phyloP scores from a whole-genome alignment of 495 filamentous ascomycete species.

The Gamarada debralockiae region DNA sequence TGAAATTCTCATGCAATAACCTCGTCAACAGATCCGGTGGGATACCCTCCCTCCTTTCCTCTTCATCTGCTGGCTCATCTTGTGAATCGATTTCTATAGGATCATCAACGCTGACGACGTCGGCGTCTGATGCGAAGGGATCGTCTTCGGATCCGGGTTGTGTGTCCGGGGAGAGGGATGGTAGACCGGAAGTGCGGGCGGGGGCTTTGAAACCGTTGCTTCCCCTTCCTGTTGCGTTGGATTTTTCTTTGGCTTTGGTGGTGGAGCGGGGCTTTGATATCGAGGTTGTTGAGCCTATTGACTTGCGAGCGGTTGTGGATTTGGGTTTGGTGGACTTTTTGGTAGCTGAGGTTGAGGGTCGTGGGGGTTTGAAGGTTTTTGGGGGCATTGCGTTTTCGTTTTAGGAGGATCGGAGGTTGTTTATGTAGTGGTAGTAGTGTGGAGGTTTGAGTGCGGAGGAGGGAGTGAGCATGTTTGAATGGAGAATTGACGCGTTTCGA shows the following conservation, averaged over 20 bases:
- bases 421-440: neutral
- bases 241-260: constrained; percentile 1
- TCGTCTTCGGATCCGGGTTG: neutral
- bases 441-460: neutral
- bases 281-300: neutral
- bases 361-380: constrained; percentile 26
- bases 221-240: no score
- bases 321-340: constrained; percentile 3
- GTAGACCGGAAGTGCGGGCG: neutral
- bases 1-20: constrained; percentile 75
- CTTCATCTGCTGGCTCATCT: neutral
- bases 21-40: constrained; percentile 69
- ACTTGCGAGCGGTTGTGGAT: neutral
- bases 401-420: neutral
- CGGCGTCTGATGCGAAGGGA: constrained; percentile 2
- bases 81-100: neutral
- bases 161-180: neutral
- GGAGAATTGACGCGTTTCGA: neutral
- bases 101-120: neutral
- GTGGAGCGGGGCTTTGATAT: neutral
- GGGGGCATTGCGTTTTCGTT: constrained; percentile 14
- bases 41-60: constrained; percentile 41
- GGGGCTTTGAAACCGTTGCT: neutral
- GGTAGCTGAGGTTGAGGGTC: constrained; percentile 4
- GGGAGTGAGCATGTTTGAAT: neutral